Evolutionary conservation across 2,329 filamentous ascomycete genomes (phyloP).

Genomic region (Penicillium sp.): DNA sequence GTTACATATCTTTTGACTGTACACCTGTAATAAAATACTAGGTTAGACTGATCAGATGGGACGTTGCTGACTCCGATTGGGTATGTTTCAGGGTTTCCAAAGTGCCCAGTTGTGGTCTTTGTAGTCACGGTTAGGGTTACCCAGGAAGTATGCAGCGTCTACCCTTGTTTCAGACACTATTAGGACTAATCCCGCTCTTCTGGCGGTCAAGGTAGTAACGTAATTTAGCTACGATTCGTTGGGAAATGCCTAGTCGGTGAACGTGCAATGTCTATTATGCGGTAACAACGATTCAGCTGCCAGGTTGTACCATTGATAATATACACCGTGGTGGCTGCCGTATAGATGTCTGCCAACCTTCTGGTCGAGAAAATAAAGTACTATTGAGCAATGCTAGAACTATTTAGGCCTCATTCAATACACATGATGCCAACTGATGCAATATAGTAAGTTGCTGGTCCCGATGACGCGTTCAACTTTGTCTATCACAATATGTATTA

Average conservation of each 20-base stretch:
- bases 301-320: neutral
- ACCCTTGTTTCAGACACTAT: neutral
- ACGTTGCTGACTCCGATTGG: neutral
- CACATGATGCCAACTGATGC: neutral
- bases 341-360: neutral
- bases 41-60: neutral
- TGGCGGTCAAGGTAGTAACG: neutral
- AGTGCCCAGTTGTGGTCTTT: too few relatives aligned
- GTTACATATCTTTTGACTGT: neutral
- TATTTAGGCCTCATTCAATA: too few relatives aligned
- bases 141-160: neutral
- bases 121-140: neutral
- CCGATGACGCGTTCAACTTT: neutral
- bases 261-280: neutral
- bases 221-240: neutral
- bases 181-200: neutral
- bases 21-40: too few relatives aligned
- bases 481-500: neutral
- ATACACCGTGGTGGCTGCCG: neutral
- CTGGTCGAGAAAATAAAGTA: neutral
- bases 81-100: neutral
- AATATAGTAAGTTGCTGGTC: neutral
- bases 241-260: neutral
- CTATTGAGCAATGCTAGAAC: neutral
- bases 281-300: neutral